Base-by-base conservation (phyloP, 2,329 filamentous ascomycete species). In the Claviceps pusilla region DNA sequence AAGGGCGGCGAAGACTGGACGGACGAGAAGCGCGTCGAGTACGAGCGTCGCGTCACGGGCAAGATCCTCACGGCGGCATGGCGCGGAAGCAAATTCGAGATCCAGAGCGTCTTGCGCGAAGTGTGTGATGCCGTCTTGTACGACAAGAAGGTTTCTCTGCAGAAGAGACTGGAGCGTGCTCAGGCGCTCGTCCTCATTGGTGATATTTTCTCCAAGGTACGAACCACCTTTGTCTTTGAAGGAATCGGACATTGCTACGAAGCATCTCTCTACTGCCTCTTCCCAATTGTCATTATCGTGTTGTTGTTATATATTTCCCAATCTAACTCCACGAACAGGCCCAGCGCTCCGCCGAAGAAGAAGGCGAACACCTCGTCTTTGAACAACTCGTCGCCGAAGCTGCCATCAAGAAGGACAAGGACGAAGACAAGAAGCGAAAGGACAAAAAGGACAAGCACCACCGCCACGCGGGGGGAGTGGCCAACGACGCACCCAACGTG, bases 281-380 rank as follows among this genome's bases (percentile, higher is more conserved):
- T 41, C 37, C 11, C 24, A 24, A 24, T 24, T 24, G 2, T 24
- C 24, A 24, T 24, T 24, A 24, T 24, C 24, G 2, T 24, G 24
- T 24, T 24, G 24, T 24, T 24, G 24, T 2, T 24, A 3, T 24
- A 19, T 24, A 24, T 24, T 24, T 24, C 3, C 24, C 24, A 24
- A 24, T 24, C 24, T 24, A 24, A 24, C 3, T 3, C 24, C 24
- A 24, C 24, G 10, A 14, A 41, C 60, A 96, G 90, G 88, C 91
- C 45, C 79, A 86, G 68, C 84, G 93, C 58, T 86, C 91, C 54
- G 86, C 91, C 46, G 93, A 98, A 59, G 93, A 98, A 73, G 93
- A 98, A 71, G 91, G 93, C 59, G 93, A 97, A 64, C 97, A 95
- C 71, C 94, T 98, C 81, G 90, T 91, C 16, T 98, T 98, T 62